Conservation (phyloP, 306 rosid genomes). For the Citrullus mucosospermus region DNA sequence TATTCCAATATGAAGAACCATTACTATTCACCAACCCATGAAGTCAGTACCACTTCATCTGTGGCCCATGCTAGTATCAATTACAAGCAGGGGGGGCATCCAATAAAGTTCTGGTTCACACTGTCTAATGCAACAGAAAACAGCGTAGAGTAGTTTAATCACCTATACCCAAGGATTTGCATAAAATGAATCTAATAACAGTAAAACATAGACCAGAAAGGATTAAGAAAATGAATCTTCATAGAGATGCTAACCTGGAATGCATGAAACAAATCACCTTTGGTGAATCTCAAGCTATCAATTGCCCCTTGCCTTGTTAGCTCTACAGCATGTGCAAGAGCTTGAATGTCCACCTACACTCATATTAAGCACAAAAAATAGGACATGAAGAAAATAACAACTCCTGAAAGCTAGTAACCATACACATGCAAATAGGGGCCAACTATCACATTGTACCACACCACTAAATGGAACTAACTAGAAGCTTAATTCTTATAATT, state of each 20-base stretch:
- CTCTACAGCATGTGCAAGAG: conserved; percentile 98
- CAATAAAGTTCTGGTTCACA: neutral
- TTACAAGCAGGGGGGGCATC: neutral
- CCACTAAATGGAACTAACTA: neutral
- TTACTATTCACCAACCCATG: neutral
- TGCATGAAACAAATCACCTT: conserved; percentile 89
- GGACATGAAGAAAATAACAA: neutral
- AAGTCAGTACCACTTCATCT: neutral
- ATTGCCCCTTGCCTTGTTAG: conserved; percentile 96
- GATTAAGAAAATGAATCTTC: neutral
- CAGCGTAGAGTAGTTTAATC: neutral
- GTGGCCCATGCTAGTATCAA: neutral
- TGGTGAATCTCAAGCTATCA: conserved; percentile 89
- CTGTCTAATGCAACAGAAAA: neutral
- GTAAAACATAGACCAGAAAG: conserved; percentile 18
- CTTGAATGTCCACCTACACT: conserved; percentile 89
- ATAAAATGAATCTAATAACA: neutral
- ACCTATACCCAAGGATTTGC: neutral
- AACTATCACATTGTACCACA: neutral
- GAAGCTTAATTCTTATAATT: neutral
- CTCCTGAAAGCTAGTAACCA: neutral
- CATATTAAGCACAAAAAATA: conserved; percentile 1
- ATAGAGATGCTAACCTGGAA: conserved; percentile 57
- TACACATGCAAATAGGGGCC: neutral
- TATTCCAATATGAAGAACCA: neutral